Conservation (phyloP, 2,329 filamentous ascomycete species). For the Aspergillus aculeatinus region DNA sequence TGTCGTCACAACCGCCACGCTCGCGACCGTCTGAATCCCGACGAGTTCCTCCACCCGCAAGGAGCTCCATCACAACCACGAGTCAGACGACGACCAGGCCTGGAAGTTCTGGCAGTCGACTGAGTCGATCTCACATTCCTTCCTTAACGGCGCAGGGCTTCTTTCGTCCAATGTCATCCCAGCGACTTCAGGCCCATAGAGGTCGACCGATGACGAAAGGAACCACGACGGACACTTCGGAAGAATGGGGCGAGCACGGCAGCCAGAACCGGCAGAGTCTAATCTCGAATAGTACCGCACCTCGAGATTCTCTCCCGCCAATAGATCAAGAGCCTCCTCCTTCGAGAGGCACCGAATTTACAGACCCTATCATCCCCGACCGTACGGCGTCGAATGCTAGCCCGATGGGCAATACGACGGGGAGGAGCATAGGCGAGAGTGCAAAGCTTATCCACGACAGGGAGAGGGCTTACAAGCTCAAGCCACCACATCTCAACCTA, state of each 20-base stretch:
- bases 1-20: slow-evolving; percentile 55
- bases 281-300: slow-evolving; percentile 53
- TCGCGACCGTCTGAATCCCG: slow-evolving; percentile 59
- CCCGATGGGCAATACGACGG: slow-evolving; percentile 60
- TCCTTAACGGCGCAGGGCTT: slow-evolving; percentile 87
- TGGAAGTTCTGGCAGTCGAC: slow-evolving; percentile 61
- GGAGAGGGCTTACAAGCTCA: slow-evolving; percentile 37
- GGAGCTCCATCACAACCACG: slow-evolving; percentile 42
- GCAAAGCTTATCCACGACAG: slow-evolving; percentile 69
- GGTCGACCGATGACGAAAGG: slow-evolving; percentile 49
- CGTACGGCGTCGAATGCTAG: slow-evolving; percentile 72
- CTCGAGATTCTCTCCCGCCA: slow-evolving; percentile 36
- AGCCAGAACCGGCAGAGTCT: slow-evolving; percentile 60
- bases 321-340: slow-evolving; percentile 59
- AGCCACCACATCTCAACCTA: slow-evolving; percentile 55
- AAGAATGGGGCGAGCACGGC: slow-evolving; percentile 46
- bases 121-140: slow-evolving; percentile 83
- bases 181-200: slow-evolving; percentile 87
- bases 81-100: slow-evolving; percentile 51
- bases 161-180: slow-evolving; percentile 94
- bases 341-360: slow-evolving; percentile 78
- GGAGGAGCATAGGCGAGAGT: slow-evolving; percentile 71
- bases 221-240: slow-evolving; percentile 34
- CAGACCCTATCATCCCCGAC: slow-evolving; percentile 70
- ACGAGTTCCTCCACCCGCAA: slow-evolving; percentile 48